These are phyloP conservation scores for Suillus clintonianus DNA, from an alignment of 768 basidiomycete genomes.

Conservation along the genomic window DNA sequence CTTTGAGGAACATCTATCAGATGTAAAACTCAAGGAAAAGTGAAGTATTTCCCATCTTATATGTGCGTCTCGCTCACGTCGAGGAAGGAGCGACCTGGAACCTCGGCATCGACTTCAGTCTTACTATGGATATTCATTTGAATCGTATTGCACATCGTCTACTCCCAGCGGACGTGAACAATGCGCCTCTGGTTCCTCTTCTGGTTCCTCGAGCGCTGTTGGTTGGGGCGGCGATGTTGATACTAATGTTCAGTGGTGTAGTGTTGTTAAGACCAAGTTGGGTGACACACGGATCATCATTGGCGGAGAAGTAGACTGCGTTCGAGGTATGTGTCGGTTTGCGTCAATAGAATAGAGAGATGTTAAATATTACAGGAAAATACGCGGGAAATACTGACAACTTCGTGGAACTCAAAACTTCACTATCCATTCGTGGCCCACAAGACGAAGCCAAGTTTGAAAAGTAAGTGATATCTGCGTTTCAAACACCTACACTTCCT, in stretches of 20 bases:
- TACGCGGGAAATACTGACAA: slow-evolving; percentile 64
- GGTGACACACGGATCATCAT: slow-evolving; percentile 71
- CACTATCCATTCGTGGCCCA: slow-evolving; percentile 62
- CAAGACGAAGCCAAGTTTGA: slow-evolving; percentile 77
- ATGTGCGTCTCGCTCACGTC: slow-evolving; percentile 3
- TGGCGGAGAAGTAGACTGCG: slow-evolving; percentile 92
- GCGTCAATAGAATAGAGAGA: too few relatives aligned
- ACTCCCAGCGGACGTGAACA: slow-evolving; percentile 21
- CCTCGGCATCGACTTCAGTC: slow-evolving; percentile 62
- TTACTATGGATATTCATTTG: slow-evolving; percentile 90
- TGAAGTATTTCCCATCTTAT: slow-evolving; percentile 33
- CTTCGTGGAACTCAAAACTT: slow-evolving; percentile 89
- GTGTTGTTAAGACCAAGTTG: slow-evolving; percentile 83
- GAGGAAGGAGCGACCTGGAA: slow-evolving; percentile 61
- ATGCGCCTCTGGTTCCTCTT: slow-evolving; percentile 31
- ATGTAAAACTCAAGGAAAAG: slow-evolving; percentile 65
- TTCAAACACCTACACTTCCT: background rate
- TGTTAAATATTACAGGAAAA: slow-evolving; percentile 43
- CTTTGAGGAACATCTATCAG: slow-evolving; percentile 69
- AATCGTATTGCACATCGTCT: slow-evolving; percentile 76
- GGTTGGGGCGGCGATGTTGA: slow-evolving; percentile 84
- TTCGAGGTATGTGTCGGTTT: slow-evolving; percentile 54
- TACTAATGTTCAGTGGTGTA: slow-evolving; percentile 91
- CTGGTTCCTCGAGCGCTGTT: slow-evolving; percentile 26
- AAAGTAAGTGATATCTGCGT: slow-evolving; percentile 49